Conservation (phyloP, 805 yeast species). For the Kluyveromyces aestuarii region DNA sequence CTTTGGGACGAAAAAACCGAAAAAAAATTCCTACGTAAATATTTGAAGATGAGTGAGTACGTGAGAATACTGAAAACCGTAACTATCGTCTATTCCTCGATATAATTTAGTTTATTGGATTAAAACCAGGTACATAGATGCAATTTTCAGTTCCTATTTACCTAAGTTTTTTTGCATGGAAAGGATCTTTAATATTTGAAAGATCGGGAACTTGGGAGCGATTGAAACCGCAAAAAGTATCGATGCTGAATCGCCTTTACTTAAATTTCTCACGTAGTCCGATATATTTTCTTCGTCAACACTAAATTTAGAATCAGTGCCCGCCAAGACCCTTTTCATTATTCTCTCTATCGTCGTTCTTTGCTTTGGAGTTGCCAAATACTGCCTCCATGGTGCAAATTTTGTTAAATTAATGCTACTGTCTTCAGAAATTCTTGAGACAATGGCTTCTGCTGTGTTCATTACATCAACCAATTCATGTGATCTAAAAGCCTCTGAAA, state of each 20-base stretch:
- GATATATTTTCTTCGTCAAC: slow-evolving; percentile 3
- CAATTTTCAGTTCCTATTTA: not conserved
- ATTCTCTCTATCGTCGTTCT: slow-evolving; percentile 7
- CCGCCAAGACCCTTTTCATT: slow-evolving; percentile 1
- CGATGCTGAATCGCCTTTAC: slow-evolving; percentile 23
- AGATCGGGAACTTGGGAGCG: slow-evolving; percentile 23
- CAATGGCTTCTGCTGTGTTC: slow-evolving; percentile 20
- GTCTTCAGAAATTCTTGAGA: slow-evolving; percentile 9
- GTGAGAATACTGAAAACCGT: too few species aligned
- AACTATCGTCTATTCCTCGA: too few species aligned
- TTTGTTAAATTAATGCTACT: slow-evolving; percentile 13
- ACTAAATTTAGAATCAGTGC: not conserved
- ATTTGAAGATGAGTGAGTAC: too few species aligned
- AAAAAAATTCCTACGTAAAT: too few species aligned
- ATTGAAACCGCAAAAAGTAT: slow-evolving; percentile 20
- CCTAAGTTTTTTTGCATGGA: not conserved
- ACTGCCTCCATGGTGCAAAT: slow-evolving; percentile 28
- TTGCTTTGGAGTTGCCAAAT: slow-evolving; percentile 24
- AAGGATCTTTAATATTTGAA: not conserved
- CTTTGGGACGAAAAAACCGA: not conserved
- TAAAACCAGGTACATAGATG: too few species aligned
- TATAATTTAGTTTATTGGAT: too few species aligned
- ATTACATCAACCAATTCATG: slow-evolving; percentile 8
- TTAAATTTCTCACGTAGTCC: slow-evolving; percentile 7
- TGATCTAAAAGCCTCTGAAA: not conserved